Base-by-base conservation (phyloP, 805 yeast species). In the Spathaspora hagerdaliae region DNA sequence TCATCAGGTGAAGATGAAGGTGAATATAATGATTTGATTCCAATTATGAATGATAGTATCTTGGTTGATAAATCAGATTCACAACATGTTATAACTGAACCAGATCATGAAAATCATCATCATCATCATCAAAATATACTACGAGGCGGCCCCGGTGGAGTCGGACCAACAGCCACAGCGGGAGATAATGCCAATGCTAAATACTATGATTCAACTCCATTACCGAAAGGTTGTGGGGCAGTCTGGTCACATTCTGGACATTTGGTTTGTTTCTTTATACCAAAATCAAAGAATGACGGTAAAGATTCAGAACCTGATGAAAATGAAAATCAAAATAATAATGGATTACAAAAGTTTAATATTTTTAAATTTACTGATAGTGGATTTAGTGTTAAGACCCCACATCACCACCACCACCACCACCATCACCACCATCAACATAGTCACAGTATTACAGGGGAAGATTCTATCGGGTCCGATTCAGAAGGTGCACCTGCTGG, bases 151-250 rank as follows among this genome's bases (percentile, higher is more conserved):
- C 11, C 13, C 27, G 8, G 29, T 27, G 27, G 10, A 35, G 13
- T 12, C 40, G 6, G 35, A 37, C 12, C 34, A 31, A 31, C 12
- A 31, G 34, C 10, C 12, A 11, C 34, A 31, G n/a, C n/a, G n/a
- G n/a, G n/a, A n/a, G 37, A 14, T 35, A 14, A 9, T 2, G 37
- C 24, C 10, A 37, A 37, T 31, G 27, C 24, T 6, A 36, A 45
- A 26, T 31, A 38, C 8, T 43, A 43, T 56, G 96, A 88, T 58
- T 83, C 88, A 36, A 87, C 96, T 0, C 97, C 97, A 0, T 76
- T 91, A 11, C 97, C 97, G 0, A 90, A 87, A 58, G 94, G 90
- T 8, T 91, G 96, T 68, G 97, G 97, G 8, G 97, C 96, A 0
- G 71, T 80, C 1, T 91, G 97, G 96, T 75, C 95, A 0, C 75